Evolutionary conservation across 2,329 filamentous ascomycete species (phyloP).

Genomic region (Cercospora sp.): DNA sequence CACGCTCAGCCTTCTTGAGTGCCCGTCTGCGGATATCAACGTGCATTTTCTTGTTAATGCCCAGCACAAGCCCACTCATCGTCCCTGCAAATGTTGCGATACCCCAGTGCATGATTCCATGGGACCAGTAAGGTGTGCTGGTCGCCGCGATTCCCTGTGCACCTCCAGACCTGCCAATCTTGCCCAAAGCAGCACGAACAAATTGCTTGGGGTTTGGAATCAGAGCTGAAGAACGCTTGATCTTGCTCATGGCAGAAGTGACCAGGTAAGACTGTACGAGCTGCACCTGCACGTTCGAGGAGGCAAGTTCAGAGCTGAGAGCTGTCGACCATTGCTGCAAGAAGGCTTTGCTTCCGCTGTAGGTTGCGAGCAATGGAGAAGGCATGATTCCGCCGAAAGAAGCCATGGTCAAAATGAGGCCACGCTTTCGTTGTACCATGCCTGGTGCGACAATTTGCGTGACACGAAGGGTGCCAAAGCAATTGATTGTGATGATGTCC

Average conservation of each 20-base stretch:
- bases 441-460: constrained; percentile 83
- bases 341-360: constrained; percentile 97
- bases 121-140: constrained; percentile 90
- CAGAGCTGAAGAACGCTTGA: constrained; percentile 72
- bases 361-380: constrained; percentile 89
- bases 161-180: constrained; percentile 75
- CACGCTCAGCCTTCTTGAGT: constrained; percentile 78
- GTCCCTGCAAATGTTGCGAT: constrained; percentile 63
- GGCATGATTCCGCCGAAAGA: constrained; percentile 93
- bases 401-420: constrained; percentile 94
- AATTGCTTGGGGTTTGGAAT: constrained; percentile 83
- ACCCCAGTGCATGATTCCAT: constrained; percentile 84
- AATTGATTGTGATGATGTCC: constrained; percentile 94
- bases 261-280: constrained; percentile 90
- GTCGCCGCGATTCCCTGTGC: constrained; percentile 79
- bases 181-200: constrained; percentile 73
- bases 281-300: constrained; percentile 82
- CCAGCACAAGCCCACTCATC: constrained; percentile 58
- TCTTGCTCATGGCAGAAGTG: constrained; percentile 95
- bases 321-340: constrained; percentile 93
- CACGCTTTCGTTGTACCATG: constrained; percentile 80
- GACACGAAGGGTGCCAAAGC: constrained; percentile 81
- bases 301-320: constrained; percentile 77
- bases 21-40: constrained; percentile 78
- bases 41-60: constrained; percentile 71